Evolutionary conservation across 441 rosid genomes (phyloP).

Genomic region (Theobroma grandiflorum): DNA sequence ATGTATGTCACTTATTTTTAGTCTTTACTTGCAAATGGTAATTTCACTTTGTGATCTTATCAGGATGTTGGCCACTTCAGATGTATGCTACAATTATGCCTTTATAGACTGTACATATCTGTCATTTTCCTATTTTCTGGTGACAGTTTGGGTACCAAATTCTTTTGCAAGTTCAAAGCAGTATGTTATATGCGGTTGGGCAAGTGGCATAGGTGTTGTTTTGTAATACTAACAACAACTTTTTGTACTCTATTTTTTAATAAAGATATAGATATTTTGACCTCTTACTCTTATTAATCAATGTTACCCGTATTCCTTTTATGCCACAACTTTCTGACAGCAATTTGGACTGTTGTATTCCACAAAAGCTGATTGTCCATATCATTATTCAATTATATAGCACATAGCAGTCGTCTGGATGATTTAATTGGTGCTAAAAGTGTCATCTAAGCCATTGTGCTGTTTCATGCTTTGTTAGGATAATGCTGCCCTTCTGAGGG

Average conservation of each 20-base stretch:
- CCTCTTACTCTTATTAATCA: slow-evolving; percentile 1
- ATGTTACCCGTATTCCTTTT: background rate
- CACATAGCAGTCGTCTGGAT: background rate
- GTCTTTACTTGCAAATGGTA: background rate
- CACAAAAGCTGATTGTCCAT: background rate
- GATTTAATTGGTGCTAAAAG: background rate
- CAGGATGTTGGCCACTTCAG: background rate
- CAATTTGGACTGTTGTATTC: background rate
- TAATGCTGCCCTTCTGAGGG: background rate
- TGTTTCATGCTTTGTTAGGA: background rate
- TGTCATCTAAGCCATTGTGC: background rate
- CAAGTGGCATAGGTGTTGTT: background rate
- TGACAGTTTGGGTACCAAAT: slow-evolving; percentile 11
- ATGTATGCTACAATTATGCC: no score
- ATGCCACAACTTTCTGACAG: background rate
- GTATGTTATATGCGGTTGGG: background rate
- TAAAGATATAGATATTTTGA: background rate
- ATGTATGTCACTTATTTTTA: slow-evolving; percentile 44
- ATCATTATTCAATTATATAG: background rate
- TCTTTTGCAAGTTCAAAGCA: slow-evolving; percentile 10
- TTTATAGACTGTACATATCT: background rate
- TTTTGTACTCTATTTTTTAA: background rate
- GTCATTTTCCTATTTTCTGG: background rate
- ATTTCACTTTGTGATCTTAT: background rate
- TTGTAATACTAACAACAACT: background rate